Evolutionary conservation across 768 basidiomycete genomes (phyloP).

Genomic region (Pleurotus giganteus): DNA sequence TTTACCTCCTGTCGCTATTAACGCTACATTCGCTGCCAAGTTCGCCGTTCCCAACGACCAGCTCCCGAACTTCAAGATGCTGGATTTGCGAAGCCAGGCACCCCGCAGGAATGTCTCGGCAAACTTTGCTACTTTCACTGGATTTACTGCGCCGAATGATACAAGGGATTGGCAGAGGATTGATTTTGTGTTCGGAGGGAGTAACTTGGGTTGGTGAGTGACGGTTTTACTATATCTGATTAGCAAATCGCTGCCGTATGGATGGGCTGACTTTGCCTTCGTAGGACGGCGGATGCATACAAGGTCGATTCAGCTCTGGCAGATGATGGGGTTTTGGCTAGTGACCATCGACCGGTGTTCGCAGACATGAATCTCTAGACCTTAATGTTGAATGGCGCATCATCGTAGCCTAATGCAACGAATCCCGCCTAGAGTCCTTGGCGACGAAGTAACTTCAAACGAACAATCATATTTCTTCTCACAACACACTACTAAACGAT

Average conservation of each 20-base stretch:
- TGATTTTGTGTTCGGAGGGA: constrained; percentile 54
- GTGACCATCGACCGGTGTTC: constrained; percentile 58
- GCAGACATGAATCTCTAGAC: constrained; percentile 33
- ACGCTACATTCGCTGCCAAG: constrained; percentile 38
- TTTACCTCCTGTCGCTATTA: constrained; percentile 35
- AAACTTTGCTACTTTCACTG: constrained; percentile 52
- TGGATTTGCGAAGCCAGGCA: constrained; percentile 41
- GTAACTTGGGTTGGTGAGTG: constrained; percentile 41
- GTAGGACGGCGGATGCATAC: constrained; percentile 35
- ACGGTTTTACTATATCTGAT: neutral
- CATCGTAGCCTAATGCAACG: no score
- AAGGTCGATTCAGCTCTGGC: constrained; percentile 38
- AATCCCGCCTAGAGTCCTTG: no score
- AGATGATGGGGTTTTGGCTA: constrained; percentile 52
- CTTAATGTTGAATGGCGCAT: no score
- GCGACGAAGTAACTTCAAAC: no score
- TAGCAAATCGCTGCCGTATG: neutral
- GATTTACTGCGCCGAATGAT: constrained; percentile 41
- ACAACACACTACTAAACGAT: neutral
- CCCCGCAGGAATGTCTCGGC: constrained; percentile 40
- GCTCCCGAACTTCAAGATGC: constrained; percentile 36
- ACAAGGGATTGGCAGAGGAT: constrained; percentile 38
- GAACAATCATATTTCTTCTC: neutral
- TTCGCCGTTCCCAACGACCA: constrained; percentile 32
- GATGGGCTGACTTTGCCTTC: neutral